Conservation (phyloP, 2,329 filamentous ascomycete genomes). For the Aspergillus sojae region DNA sequence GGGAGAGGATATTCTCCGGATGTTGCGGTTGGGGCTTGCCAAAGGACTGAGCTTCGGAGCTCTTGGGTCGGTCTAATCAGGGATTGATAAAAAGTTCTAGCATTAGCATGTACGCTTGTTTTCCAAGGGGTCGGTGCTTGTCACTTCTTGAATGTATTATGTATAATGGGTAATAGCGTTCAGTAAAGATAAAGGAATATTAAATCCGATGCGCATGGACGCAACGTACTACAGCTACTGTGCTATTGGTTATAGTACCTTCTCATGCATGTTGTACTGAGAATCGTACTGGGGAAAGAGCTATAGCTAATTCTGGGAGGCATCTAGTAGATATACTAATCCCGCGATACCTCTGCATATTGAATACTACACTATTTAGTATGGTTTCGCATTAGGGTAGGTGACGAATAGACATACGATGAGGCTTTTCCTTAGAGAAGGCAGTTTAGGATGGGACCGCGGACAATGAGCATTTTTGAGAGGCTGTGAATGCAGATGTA, state of each 20-base stretch:
- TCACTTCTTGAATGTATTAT: neutral
- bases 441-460: too few species aligned
- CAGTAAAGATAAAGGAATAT: neutral
- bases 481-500: too few species aligned
- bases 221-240: neutral
- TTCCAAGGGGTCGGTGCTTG: neutral
- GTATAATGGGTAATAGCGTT: conserved; percentile 2
- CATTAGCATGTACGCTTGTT: neutral
- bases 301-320: neutral
- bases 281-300: neutral
- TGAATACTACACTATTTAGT: too few species aligned
- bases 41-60: conserved; percentile 62
- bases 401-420: too few species aligned
- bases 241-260: too few species aligned
- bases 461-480: too few species aligned
- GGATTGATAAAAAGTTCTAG: conserved; percentile 1
- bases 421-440: too few species aligned
- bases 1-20: conserved; percentile 70
- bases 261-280: neutral
- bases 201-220: neutral
- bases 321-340: too few species aligned
- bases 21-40: conserved; percentile 72
- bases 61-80: conserved; percentile 28
- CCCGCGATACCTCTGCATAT: too few species aligned
- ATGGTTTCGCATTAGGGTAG: too few species aligned